Evolutionary conservation across 2,329 filamentous ascomycete species (phyloP), one percentile per base, ranked within the genome.

Genomic region (Aspergillus sp.): DNA sequence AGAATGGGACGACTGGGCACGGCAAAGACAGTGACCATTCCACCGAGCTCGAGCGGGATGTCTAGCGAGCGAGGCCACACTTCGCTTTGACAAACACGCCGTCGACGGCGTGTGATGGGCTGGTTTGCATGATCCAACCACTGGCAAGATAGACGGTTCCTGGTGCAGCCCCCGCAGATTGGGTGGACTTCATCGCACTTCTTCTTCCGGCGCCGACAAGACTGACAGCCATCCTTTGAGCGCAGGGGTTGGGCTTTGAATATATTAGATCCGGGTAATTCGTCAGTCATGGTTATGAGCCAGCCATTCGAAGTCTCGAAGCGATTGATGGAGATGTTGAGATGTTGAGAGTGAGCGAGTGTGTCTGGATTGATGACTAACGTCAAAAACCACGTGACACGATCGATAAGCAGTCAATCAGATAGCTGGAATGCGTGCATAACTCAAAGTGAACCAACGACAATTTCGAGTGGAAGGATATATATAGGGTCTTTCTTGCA

Each of bases 191-290:
- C 52, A 41, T 55, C 52, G 45, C 52, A 55, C 24, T 55, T 55
- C 52, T 55, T 55, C 45, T 55, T 55, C 6, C 52, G 52, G 23
- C 45, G 52, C 8, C 52, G 45, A 24, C 52, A 55, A 8, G 37
- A 17, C n/a, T 40, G 45, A 14, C 52, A 55, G 35, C 52, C 52
- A 6, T 23, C 24, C 12, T 41, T 53, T 17, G 50, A 35, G 21
- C 50, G 39, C 3, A 12, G 11, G 44, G 6, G 9, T 47, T 15
- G 6, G 3, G 2, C 17, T 27, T 47, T 2, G 7, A 11, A 47
- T 47, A 40, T 40, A 7, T 8, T 7, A 17, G 2, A 40, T 3
- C 15, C 37, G 15, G 8, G 14, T 40, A 14, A 40, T 14, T 40
- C 37, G 37, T 17, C 4, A 17, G 37, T 40, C 37, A 40, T 40